Conservation (phyloP, 371 early-diverging fungal genomes). For the Fennellomyces sp. region DNA sequence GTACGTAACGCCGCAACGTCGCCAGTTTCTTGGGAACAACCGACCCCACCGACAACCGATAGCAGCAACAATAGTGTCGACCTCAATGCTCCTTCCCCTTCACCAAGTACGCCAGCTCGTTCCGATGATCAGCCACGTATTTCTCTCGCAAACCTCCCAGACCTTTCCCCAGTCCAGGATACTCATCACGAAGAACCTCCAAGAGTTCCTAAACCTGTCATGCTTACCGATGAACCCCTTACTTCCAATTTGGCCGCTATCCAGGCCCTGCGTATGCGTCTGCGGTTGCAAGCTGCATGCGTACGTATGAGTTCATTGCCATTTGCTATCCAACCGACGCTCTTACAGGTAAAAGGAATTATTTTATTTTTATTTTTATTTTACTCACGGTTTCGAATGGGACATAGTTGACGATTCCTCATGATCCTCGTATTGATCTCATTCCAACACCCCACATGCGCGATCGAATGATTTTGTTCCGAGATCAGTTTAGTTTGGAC, state of each 20-base stretch:
- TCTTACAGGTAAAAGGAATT: constrained; percentile 26
- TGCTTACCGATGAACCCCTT: constrained; percentile 22
- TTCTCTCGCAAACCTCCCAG: constrained; percentile 8
- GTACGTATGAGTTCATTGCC: constrained; percentile 24
- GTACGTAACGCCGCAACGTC: neutral
- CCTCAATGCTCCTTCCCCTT: neutral
- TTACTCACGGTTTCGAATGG: neutral
- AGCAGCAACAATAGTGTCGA: neutral
- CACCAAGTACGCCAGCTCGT: neutral
- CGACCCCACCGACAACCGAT: neutral
- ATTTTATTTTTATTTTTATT: neutral
- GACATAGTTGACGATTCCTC: constrained; percentile 43
- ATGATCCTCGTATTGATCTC: constrained; percentile 54
- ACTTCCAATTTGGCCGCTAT: constrained; percentile 32
- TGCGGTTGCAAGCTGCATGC: constrained; percentile 24
- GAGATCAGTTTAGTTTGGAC: constrained; percentile 45
- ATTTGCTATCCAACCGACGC: constrained; percentile 31
- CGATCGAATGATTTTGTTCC: constrained; percentile 55
- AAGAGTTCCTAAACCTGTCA: constrained; percentile 14
- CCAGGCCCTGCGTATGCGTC: constrained; percentile 27
- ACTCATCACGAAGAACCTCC: neutral
- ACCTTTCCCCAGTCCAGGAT: constrained; percentile 12
- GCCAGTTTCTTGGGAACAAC: neutral
- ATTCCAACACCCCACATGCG: constrained; percentile 53
- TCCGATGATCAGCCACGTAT: neutral